These are phyloP conservation scores for Cladobotryum protrusum DNA, from an alignment of 2,329 filamentous ascomycete genomes.

Conservation along the genomic window DNA sequence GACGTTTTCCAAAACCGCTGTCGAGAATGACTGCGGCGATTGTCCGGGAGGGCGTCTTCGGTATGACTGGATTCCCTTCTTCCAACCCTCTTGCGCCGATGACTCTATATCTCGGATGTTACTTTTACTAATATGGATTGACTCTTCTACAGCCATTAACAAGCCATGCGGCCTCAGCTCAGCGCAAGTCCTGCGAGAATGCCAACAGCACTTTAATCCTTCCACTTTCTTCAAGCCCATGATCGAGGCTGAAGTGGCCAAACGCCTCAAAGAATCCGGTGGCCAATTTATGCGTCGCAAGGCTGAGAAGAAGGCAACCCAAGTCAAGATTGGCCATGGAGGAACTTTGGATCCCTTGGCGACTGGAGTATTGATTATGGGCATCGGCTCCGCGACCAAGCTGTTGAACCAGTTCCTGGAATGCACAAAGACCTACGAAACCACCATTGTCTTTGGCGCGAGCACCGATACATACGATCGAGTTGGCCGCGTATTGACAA, in stretches of 20 bases:
- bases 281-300: slow-evolving; percentile 55
- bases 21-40: slow-evolving; percentile 48
- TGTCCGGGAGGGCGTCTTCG: slow-evolving; percentile 53
- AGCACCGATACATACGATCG: slow-evolving; percentile 90
- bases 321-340: slow-evolving; percentile 93
- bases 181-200: slow-evolving; percentile 82
- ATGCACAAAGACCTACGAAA: slow-evolving; percentile 92
- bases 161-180: slow-evolving; percentile 86
- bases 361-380: slow-evolving; percentile 85
- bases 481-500: slow-evolving; percentile 73
- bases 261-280: slow-evolving; percentile 50
- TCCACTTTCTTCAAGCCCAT: slow-evolving; percentile 75
- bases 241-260: slow-evolving; percentile 56
- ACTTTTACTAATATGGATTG: slow-evolving; percentile 5
- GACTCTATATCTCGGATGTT: neutral
- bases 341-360: slow-evolving; percentile 92
- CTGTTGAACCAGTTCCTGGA: slow-evolving; percentile 68
- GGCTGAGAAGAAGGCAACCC: slow-evolving; percentile 51
- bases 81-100: neutral
- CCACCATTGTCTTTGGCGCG: slow-evolving; percentile 81
- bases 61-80: slow-evolving; percentile 30
- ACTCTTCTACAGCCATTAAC: slow-evolving; percentile 64
- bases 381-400: slow-evolving; percentile 85
- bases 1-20: slow-evolving; percentile 22
- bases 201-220: slow-evolving; percentile 76